phyloP scores from a whole-genome alignment of 176 grass and related monocot species.

The Aegilops speltoides region DNA sequence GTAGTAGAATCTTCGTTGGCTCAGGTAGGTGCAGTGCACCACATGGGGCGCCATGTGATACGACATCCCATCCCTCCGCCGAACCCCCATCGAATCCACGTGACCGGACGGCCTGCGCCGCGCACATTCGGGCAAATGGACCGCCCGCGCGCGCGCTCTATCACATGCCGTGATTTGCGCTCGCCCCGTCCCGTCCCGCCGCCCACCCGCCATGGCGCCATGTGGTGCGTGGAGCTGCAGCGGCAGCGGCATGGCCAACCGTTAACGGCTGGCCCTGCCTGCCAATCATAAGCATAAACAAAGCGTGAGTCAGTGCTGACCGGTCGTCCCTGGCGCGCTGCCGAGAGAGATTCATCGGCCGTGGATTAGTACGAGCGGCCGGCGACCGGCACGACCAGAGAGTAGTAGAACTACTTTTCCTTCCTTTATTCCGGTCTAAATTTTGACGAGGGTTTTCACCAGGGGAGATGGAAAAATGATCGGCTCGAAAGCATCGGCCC shows the following conservation, averaged over 20 bases:
- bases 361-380: neutral
- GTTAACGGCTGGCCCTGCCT: conserved; percentile 14
- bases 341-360: neutral
- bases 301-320: too few species aligned
- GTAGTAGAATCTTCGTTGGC: neutral
- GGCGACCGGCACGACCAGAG: neutral
- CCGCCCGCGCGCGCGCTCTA: neutral
- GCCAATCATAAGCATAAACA: neutral
- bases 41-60: conserved; percentile 27
- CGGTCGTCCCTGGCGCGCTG: conserved; percentile 8
- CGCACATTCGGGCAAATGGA: neutral
- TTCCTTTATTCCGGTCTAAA: too few species aligned
- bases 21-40: neutral
- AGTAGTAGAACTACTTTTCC: neutral
- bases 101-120: neutral
- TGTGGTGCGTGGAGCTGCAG: conserved; percentile 37
- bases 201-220: conserved; percentile 21
- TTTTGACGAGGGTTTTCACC: neutral
- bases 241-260: conserved; percentile 5
- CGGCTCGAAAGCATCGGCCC: too few species aligned
- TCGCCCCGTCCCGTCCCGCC: neutral
- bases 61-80: neutral
- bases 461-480: too few species aligned
- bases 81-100: neutral
- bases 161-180: conserved; percentile 21